Conservation (phyloP, 805 yeast genomes). For the Teunomyces panamensis region DNA sequence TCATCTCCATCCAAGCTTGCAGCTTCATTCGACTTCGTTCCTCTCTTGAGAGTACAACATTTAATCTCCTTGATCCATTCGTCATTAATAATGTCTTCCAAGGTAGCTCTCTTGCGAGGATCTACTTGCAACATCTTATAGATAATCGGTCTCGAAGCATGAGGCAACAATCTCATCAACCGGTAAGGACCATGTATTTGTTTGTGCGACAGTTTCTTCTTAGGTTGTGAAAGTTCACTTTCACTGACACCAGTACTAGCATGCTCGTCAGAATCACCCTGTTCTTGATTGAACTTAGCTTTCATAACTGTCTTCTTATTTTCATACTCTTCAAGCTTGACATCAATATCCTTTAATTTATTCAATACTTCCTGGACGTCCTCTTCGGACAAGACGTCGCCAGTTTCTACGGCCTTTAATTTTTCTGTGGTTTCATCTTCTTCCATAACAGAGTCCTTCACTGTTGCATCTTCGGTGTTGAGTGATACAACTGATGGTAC, state of each 20-base stretch:
- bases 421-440: conserved; percentile 7
- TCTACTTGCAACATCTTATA: conserved; percentile 65
- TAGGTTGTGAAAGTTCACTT: conserved; percentile 14
- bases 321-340: conserved; percentile 36
- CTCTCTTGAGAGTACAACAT: conserved; percentile 51
- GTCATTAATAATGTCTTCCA: conserved; percentile 63
- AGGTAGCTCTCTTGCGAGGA: conserved; percentile 58
- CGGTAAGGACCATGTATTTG: conserved; percentile 82
- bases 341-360: conserved; percentile 37
- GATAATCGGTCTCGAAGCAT: conserved; percentile 75
- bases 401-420: neutral
- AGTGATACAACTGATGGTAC: no score
- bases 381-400: conserved; percentile 30
- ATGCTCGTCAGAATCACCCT: conserved; percentile 7
- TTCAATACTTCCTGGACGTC: conserved; percentile 29
- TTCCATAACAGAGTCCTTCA: conserved; percentile 7
- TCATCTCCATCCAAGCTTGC: conserved; percentile 36
- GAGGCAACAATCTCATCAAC: conserved; percentile 76
- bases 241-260: neutral
- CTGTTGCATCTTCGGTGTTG: conserved; percentile 7
- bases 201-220: conserved; percentile 42
- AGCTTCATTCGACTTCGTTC: conserved; percentile 16
- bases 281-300: conserved; percentile 23
- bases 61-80: conserved; percentile 67
- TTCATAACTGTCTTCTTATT: conserved; percentile 32